A percentile compares a stretch with the other conserved stretches of the same genome.
Conservation (phyloP, 441 rosid genomes). For the Arabidopsis hybrid region DNA sequence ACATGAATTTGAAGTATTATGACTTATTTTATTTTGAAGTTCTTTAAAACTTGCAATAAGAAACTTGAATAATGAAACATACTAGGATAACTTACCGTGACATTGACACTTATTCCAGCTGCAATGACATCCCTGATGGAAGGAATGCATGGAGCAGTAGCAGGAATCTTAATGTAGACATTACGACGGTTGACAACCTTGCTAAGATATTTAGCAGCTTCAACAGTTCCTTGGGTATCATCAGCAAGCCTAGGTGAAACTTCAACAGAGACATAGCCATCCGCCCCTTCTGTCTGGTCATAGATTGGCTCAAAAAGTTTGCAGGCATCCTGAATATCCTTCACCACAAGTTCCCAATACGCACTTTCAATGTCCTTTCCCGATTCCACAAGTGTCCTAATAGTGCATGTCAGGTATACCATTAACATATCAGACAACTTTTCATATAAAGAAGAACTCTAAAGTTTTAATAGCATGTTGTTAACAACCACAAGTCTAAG, state of each 20-base stretch:
- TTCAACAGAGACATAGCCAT: constrained; percentile 98
- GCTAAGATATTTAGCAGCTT: constrained; percentile 89
- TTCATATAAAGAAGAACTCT: not conserved
- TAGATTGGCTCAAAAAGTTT: constrained; percentile 92
- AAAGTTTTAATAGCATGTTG: no score
- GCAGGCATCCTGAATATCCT: constrained; percentile 99
- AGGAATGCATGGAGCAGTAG: constrained; percentile 93
- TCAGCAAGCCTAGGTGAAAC: constrained; percentile 96
- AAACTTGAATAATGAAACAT: not conserved
- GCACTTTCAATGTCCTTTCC: constrained; percentile 90
- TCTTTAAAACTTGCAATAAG: constrained; percentile 9
- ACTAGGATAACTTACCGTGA: constrained; percentile 70
- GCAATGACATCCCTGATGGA: constrained; percentile 97
- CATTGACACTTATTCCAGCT: constrained; percentile 90
- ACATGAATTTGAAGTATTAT: not conserved
- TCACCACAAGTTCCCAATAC: constrained; percentile 97
- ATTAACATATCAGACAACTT: not conserved
- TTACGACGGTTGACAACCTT: constrained; percentile 85
- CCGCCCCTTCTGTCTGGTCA: constrained; percentile 87
- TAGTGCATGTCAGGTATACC: constrained; percentile 20
- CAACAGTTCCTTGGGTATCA: constrained; percentile 85
- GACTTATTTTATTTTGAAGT: not conserved
- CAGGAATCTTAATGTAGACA: constrained; percentile 97
- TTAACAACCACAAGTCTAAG: not conserved
- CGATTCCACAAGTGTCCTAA: constrained; percentile 87